Evolutionary conservation across 371 early-diverging fungal species (phyloP), one percentile per base, ranked within the genome.

Genomic region (Apophysomyces elegans): DNA sequence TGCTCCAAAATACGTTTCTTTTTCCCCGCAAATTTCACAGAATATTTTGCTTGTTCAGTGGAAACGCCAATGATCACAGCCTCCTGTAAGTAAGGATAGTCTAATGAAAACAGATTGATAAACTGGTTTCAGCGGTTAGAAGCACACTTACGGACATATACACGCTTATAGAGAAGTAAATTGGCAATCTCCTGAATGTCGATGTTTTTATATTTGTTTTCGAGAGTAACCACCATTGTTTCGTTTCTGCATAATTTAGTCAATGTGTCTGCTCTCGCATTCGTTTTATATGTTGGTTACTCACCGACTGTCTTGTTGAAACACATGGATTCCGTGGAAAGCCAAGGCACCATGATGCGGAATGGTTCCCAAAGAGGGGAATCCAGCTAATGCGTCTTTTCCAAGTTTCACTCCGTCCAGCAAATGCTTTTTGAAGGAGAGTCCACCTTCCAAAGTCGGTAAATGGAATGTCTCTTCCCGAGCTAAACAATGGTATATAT

Each of bases 61-160:
- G 89, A 87, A 7, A 98, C 86, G 39, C 86, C 85, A n/a, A 87
- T 80, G 1, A 96, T 90, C 4, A 84, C 77, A 0, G 89, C 91
- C 71, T 98, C 96, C 64, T 81, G 79, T 59, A 97, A 75, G 69
- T 92, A 95, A 18, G 98, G 98, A 87, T 95, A 98, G 7, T 85
- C 80, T 64, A 77, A 70, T 71, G 66, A 69, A 45, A 57, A 21
- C 35, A 46, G 1, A 18, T 57, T 26, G 26, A n/a, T 32, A n/a
- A 37, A 67, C 9, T 36, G 18, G 18, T 36, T 47, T 12, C 21
- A 36, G 44, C 12, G 8, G 32, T 26, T 41, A 41, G 1, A 41
- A 41, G 41, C 13, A 41, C 41, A 41, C 13, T 41, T 72, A 73
- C 80, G 84, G 45, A 88, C 86, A 75, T 74, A 90, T 21, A 94